phyloP scores from a whole-genome alignment of 352 stramenopile genomes.

The Hyphochytrium catenoides region DNA sequence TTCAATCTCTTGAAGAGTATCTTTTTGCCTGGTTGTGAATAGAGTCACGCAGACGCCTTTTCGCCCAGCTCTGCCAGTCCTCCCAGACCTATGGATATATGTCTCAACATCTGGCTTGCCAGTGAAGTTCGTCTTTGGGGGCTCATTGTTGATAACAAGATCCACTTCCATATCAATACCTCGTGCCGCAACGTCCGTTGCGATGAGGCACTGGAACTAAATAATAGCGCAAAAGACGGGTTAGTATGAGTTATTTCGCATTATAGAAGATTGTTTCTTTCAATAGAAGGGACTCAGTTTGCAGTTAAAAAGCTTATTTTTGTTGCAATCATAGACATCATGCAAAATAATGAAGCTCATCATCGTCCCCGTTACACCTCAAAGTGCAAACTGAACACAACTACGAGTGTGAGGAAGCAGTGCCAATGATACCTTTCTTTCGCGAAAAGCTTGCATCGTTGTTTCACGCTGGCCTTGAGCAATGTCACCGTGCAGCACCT shows the following conservation, averaged over 20 bases:
- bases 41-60: conserved; percentile 93
- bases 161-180: conserved; percentile 93
- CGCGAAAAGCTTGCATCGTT: conserved; percentile 89
- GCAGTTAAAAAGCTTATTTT: too few relatives aligned
- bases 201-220: conserved; percentile 86
- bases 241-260: too few relatives aligned
- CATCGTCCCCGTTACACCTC: too few relatives aligned
- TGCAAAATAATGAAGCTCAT: too few relatives aligned
- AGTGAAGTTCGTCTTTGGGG: conserved; percentile 35
- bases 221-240: too few relatives aligned
- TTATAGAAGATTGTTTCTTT: too few relatives aligned
- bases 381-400: too few relatives aligned
- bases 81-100: conserved; percentile 94
- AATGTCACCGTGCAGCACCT: conserved; percentile 90
- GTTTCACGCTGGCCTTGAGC: conserved; percentile 86
- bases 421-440: too few relatives aligned
- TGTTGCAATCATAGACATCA: too few relatives aligned
- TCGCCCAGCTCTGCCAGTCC: conserved; percentile 81
- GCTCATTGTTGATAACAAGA: conserved; percentile 87
- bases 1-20: conserved; percentile 52
- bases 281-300: too few relatives aligned
- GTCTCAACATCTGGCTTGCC: conserved; percentile 79
- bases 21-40: conserved; percentile 57
- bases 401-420: too few relatives aligned
- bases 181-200: conserved; percentile 85